Evolutionary conservation across 352 stramenopile species (phyloP), one percentile per base, ranked within the genome.

Genomic region (Pythium monospermum): DNA sequence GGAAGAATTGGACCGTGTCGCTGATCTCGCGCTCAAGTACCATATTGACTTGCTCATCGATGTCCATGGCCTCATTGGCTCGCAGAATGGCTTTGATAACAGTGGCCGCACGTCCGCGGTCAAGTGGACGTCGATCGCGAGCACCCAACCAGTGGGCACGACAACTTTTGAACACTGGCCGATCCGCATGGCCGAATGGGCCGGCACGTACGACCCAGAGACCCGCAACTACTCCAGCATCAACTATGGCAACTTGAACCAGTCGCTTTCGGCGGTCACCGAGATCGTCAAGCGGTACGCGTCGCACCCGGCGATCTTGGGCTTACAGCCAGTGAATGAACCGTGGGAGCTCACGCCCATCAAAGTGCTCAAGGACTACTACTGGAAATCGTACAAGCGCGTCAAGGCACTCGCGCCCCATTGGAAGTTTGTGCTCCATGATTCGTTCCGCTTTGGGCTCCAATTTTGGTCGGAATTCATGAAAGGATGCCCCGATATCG

Each of bases 61-160:
- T 64, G 84, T 98, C 30, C 94, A 98, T 71, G 85, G 87, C 6
- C 64, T 94, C 40, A 87, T 95, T 37, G 91, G 85, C 19, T 96
- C 80, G 30, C 91, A 98, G 72, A 98, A 98, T 68, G 94, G 94
- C 37, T 97, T 98, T 61, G 94, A 98, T 67, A 98, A 98, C 66
- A 95, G 77, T 25, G 93, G 94, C 10, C 78, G 85, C 58, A 71
- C 85, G 33, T 75, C 86, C 28, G 72, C 85, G 5, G 85, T 98
- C 61, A 75, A 95, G 64, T 98, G 92, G 92, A 88, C 80, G 36
- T 89, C 78, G 23, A 71, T 80, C 44, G 75, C 73, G 15, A 85
- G 73, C 52, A 89, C 78, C 18, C 69, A 74, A 39, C 87, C 83
- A 6, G 72, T 88, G n/a, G 74, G 76, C 37, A 75, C 87, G 16